Percentiles rank a stretch among this genome's conserved stretches.
Evolutionary conservation across 192 early-diverging fungal species (phyloP).

Genomic region (Lobosporangium transversale): DNA sequence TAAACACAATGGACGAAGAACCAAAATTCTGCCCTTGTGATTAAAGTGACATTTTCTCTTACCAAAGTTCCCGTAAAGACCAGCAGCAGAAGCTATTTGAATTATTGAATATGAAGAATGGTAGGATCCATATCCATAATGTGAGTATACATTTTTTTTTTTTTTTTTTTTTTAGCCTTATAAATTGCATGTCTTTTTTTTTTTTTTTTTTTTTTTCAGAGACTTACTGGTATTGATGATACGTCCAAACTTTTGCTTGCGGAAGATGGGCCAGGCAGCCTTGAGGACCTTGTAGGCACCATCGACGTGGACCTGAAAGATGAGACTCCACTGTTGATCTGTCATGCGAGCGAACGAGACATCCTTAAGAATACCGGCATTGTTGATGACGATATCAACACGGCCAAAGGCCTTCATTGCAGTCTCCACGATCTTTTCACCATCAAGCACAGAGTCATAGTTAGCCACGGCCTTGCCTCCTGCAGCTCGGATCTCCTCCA

Average conservation of each 20-base stretch:
- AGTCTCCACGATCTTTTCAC: slow-evolving; percentile 97
- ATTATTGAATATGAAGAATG: background rate
- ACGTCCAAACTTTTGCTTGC: slow-evolving; percentile 94
- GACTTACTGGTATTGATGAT: slow-evolving; percentile 62
- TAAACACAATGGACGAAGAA: background rate
- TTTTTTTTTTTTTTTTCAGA: background rate
- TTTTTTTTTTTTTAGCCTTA: background rate
- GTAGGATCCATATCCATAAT: background rate
- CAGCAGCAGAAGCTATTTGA: slow-evolving; percentile 95
- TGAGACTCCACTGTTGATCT: slow-evolving; percentile 97
- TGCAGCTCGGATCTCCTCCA: slow-evolving; percentile 75
- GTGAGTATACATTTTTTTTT: too few species aligned
- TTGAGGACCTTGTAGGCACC: slow-evolving; percentile 96
- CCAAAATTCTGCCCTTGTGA: too few species aligned
- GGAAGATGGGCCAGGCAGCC: slow-evolving; percentile 96
- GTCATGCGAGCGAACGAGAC: slow-evolving; percentile 96
- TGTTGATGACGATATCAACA: slow-evolving; percentile 97
- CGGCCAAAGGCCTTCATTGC: slow-evolving; percentile 95
- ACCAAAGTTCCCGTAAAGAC: slow-evolving; percentile 99
- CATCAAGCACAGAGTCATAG: slow-evolving; percentile 97
- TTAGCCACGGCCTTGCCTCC: slow-evolving; percentile 96
- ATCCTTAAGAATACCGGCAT: slow-evolving; percentile 98
- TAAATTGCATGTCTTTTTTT: background rate
- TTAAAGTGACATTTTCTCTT: slow-evolving; percentile 2
- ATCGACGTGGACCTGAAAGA: slow-evolving; percentile 91